Conservation (phyloP, 2,329 filamentous ascomycete genomes). For the Alternaria triticina region DNA sequence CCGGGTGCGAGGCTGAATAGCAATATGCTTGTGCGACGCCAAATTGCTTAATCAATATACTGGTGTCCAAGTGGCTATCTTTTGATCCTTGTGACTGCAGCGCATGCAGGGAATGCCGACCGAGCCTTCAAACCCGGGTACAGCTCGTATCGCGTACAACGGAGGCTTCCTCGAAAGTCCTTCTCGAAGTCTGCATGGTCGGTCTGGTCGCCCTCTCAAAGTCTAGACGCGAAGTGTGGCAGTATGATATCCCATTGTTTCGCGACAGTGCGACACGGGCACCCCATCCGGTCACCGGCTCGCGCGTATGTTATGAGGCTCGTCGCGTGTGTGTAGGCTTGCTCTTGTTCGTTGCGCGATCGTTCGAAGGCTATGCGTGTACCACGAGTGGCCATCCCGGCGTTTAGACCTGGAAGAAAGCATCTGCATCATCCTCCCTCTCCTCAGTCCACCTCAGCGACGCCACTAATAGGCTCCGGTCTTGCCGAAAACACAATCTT, state of each 20-base stretch:
- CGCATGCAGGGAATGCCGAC: neutral
- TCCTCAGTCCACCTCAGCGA: constrained; percentile 19
- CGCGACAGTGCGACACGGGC: neutral
- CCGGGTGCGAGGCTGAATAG: constrained; percentile 5
- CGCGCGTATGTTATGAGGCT: neutral
- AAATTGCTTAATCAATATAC: constrained; percentile 12
- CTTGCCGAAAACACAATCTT: constrained; percentile 85
- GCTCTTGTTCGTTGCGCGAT: neutral
- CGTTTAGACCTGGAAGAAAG: neutral
- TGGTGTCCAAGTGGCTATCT: neutral
- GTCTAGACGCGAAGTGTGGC: neutral
- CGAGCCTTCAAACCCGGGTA: constrained; percentile 4
- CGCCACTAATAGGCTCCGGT: constrained; percentile 75
- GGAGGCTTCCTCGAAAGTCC: neutral
- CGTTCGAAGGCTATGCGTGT: neutral
- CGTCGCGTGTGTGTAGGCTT: neutral
- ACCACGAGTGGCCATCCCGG: neutral
- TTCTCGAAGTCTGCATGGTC: neutral
- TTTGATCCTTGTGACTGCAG: neutral
- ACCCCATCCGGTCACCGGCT: neutral
- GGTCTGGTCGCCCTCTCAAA: neutral
- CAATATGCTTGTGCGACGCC: constrained; percentile 15
- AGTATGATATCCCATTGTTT: neutral
- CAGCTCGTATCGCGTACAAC: neutral
- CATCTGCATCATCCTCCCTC: neutral